Evolutionary conservation across 108 stramenopile genomes (phyloP).

Genomic region (Epipyxis sp.): DNA sequence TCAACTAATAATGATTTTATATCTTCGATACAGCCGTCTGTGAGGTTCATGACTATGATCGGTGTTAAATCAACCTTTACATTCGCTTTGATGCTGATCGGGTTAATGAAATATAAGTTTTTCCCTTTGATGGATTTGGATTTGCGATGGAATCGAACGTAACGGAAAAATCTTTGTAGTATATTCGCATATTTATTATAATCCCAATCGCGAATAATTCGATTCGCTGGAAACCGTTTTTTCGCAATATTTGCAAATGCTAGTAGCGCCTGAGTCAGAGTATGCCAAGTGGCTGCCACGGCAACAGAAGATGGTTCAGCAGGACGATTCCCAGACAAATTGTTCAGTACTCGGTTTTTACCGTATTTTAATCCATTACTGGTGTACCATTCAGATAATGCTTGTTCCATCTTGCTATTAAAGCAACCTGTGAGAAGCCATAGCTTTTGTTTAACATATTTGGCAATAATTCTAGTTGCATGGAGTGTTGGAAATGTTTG

Average conservation of each 20-base stretch:
- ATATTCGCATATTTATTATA: background rate
- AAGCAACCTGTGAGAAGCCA: slow-evolving; percentile 33
- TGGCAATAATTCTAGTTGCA: slow-evolving; percentile 22
- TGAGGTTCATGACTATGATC: background rate
- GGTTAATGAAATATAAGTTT: no score
- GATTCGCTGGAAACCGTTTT: background rate
- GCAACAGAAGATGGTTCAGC: slow-evolving; percentile 39
- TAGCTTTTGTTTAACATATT: background rate
- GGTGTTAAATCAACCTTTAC: background rate
- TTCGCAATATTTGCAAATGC: slow-evolving; percentile 3
- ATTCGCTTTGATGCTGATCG: background rate
- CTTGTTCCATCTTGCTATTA: slow-evolving; percentile 36
- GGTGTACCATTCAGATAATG: background rate
- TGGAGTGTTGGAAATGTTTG: slow-evolving; percentile 45
- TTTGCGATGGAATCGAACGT: background rate
- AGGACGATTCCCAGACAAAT: slow-evolving; percentile 33
- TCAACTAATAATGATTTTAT: background rate
- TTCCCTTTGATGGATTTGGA: background rate
- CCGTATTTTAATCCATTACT: slow-evolving; percentile 8
- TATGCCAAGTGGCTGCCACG: slow-evolving; percentile 38
- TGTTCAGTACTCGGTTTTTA: slow-evolving; percentile 28
- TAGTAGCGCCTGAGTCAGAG: slow-evolving; percentile 31
- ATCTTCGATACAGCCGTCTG: slow-evolving; percentile 21
- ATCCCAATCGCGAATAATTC: slow-evolving; percentile 6
- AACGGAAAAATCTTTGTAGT: background rate